Evolutionary conservation across 129 eudicot genomes (phyloP).

Genomic region (Centella asiatica): DNA sequence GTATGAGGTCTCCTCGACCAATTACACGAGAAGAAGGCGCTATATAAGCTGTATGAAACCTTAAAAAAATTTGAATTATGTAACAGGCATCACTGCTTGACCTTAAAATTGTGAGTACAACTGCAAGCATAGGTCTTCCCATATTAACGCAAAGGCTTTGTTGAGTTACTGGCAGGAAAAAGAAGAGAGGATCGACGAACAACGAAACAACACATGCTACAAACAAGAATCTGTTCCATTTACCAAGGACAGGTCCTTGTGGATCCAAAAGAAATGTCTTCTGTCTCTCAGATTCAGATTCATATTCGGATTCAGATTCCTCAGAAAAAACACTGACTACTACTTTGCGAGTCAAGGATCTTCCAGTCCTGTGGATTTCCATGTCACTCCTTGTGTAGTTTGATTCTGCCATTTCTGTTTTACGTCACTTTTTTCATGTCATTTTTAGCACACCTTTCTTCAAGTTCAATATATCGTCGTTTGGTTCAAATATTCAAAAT

Average conservation of each 20-base stretch:
- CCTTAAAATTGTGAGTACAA: constrained; percentile 57
- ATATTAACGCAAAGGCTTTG: constrained; percentile 40
- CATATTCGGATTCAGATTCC: constrained; percentile 76
- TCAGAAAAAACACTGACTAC: constrained; percentile 82
- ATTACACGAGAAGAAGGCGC: constrained; percentile 82
- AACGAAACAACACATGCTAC: constrained; percentile 75
- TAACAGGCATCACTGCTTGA: constrained; percentile 67
- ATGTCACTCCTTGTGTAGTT: no score
- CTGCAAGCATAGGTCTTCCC: constrained; percentile 48
- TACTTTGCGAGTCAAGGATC: constrained; percentile 58
- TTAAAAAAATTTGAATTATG: constrained; percentile 50
- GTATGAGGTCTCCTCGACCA: constrained; percentile 92
- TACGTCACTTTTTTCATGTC: no score
- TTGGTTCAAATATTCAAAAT: no score
- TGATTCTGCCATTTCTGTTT: no score
- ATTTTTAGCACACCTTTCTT: no score
- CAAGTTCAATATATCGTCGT: no score
- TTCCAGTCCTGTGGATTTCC: constrained; percentile 11
- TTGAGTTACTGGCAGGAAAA: constrained; percentile 56
- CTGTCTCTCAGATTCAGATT: constrained; percentile 45
- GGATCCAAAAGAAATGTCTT: constrained; percentile 86
- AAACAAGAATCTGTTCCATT: constrained; percentile 79
- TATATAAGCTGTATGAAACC: constrained; percentile 82
- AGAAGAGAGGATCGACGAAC: constrained; percentile 86
- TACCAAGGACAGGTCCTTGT: constrained; percentile 48